A percentile compares a stretch with the other conserved stretches of the same genome.
phyloP scores from a whole-genome alignment of 306 rosid species.

The Quercus ilex region DNA sequence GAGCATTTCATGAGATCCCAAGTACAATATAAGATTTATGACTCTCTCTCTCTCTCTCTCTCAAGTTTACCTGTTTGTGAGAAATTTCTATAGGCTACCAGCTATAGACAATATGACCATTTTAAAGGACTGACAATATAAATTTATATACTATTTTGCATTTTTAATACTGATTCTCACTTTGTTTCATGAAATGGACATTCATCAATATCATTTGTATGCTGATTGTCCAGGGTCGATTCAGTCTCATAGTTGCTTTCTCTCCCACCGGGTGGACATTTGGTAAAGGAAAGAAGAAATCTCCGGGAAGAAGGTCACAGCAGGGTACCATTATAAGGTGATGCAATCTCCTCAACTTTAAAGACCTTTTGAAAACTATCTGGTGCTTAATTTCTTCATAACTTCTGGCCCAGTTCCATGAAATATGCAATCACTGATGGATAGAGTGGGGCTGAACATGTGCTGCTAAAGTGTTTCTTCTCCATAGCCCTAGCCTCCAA shows the following conservation, averaged over 20 bases:
- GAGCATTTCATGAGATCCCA: background rate
- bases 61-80: background rate
- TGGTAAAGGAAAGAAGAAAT: slow-evolving; percentile 88
- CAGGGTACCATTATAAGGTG: slow-evolving; percentile 95
- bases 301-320: slow-evolving; percentile 88
- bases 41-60: background rate
- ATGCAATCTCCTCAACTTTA: slow-evolving; percentile 2
- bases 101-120: background rate
- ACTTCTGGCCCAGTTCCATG: background rate
- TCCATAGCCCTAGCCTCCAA: background rate
- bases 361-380: background rate
- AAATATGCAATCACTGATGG: background rate
- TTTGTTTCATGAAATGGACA: background rate
- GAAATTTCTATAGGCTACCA: background rate
- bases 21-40: background rate
- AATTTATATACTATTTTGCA: background rate
- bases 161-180: background rate
- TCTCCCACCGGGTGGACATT: slow-evolving; percentile 96
- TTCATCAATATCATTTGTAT: background rate
- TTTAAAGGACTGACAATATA: background rate
- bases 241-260: slow-evolving; percentile 85
- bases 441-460: background rate
- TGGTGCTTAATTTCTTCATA: background rate
- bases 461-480: background rate
- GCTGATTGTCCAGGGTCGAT: slow-evolving; percentile 51